Evolutionary conservation across 2,329 filamentous ascomycete species (phyloP).

Genomic region (Fusarium fujikuroi): DNA sequence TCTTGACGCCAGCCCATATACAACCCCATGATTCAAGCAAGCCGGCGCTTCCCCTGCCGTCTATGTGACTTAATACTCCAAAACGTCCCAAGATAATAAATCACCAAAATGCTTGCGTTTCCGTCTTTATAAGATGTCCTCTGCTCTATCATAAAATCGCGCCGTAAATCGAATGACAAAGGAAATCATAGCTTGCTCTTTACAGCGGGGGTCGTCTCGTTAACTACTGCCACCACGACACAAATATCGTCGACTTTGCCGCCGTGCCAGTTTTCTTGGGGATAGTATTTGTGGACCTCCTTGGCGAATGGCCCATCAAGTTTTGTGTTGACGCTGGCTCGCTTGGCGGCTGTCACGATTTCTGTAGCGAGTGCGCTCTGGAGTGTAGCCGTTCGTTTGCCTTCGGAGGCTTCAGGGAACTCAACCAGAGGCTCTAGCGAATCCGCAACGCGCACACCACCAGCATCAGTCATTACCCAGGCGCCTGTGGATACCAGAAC

Average conservation of each 20-base stretch:
- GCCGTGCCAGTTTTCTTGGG: slow-evolving; percentile 86
- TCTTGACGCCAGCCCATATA: slow-evolving; percentile 36
- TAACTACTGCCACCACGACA: slow-evolving; percentile 81
- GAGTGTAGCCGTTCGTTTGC: slow-evolving; percentile 61
- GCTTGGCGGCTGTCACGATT: slow-evolving; percentile 84
- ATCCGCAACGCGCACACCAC: slow-evolving; percentile 72
- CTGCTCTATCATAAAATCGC: slow-evolving; percentile 40
- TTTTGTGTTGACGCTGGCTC: slow-evolving; percentile 82
- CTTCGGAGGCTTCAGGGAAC: slow-evolving; percentile 42
- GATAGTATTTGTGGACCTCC: slow-evolving; percentile 89
- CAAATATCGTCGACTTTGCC: slow-evolving; percentile 98
- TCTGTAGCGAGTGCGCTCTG: slow-evolving; percentile 83
- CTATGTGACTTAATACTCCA: slow-evolving; percentile 42
- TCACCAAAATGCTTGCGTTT: slow-evolving; percentile 42
- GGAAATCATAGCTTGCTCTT: slow-evolving; percentile 51
- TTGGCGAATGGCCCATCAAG: slow-evolving; percentile 94
- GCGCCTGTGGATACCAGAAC: slow-evolving; percentile 80
- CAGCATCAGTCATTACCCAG: slow-evolving; percentile 72
- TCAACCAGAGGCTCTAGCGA: slow-evolving; percentile 61
- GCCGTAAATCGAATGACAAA: slow-evolving; percentile 27
- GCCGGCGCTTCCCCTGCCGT: slow-evolving; percentile 17
- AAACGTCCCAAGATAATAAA: slow-evolving; percentile 39
- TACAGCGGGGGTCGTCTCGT: slow-evolving; percentile 62
- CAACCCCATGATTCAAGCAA: slow-evolving; percentile 31
- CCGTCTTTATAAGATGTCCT: slow-evolving; percentile 40